phyloP scores from a whole-genome alignment of 1,139 yeast genomes.

The Pichia cactophila region DNA sequence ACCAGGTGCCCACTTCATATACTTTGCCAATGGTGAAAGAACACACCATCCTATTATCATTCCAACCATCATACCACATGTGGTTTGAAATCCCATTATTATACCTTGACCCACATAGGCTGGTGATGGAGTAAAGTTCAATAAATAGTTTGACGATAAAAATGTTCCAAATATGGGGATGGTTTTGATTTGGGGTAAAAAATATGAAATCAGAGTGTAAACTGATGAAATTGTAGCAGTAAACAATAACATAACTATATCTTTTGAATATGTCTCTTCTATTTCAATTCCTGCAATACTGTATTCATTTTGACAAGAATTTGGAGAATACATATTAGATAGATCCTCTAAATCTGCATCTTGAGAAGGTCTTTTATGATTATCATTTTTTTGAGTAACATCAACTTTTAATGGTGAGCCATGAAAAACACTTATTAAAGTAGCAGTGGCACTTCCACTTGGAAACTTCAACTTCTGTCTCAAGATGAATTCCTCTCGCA shows the following conservation, averaged over 20 bases:
- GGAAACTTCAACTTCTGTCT: conserved; percentile 86
- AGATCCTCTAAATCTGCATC: conserved; percentile 20
- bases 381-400: background rate
- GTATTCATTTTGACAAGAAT: background rate
- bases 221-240: conserved; percentile 66
- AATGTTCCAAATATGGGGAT: conserved; percentile 69
- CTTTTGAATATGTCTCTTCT: conserved; percentile 40
- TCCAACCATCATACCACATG: conserved; percentile 85
- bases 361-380: background rate
- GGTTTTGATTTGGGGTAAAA: conserved; percentile 58
- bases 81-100: conserved; percentile 93
- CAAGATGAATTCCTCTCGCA: conserved; percentile 77
- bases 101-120: conserved; percentile 97
- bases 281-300: background rate
- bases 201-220: conserved; percentile 67
- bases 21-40: conserved; percentile 70
- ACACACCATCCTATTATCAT: conserved; percentile 88
- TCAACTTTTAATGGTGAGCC: conserved; percentile 46
- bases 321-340: background rate
- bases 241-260: conserved; percentile 46
- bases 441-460: conserved; percentile 94
- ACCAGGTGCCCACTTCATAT: conserved; percentile 81
- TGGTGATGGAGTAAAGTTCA: conserved; percentile 94
- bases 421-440: conserved; percentile 80
- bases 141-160: conserved; percentile 60